Percentiles rank a stretch among this genome's conserved stretches.
Evolutionary conservation across 768 basidiomycete genomes (phyloP).

Genomic region (Termitomyces sp.): DNA sequence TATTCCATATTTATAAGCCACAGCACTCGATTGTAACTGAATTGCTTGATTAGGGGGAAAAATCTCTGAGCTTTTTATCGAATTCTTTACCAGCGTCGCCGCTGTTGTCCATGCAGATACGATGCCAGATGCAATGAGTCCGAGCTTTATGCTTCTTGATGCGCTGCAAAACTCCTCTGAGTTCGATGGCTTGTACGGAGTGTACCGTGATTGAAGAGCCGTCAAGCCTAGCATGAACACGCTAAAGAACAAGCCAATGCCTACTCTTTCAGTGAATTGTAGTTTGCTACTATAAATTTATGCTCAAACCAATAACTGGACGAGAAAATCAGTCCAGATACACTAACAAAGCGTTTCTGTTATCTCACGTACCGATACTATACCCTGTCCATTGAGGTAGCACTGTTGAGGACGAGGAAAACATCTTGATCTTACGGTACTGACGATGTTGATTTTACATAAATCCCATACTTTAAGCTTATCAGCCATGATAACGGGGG

Average conservation of each 20-base stretch:
- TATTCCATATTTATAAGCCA: conserved; percentile 82
- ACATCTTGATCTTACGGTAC: no score
- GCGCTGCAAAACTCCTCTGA: conserved; percentile 85
- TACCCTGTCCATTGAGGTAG: conserved; percentile 16
- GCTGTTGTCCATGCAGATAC: conserved; percentile 94
- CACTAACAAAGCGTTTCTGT: background rate
- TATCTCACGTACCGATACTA: conserved; percentile 18
- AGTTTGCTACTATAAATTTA: no score
- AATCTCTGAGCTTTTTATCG: background rate
- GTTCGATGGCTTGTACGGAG: conserved; percentile 69
- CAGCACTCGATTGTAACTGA: conserved; percentile 72
- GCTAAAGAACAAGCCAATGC: conserved; percentile 87
- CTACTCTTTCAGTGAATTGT: conserved; percentile 26
- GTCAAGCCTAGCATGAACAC: conserved; percentile 76
- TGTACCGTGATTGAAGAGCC: conserved; percentile 80
- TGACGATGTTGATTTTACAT: no score
- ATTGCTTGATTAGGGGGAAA: background rate
- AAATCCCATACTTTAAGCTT: no score
- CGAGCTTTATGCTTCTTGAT: conserved; percentile 82
- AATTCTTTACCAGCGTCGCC: conserved; percentile 53
- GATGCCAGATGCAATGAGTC: conserved; percentile 88
- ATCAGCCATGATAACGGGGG: no score
- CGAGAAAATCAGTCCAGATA: background rate
- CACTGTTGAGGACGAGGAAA: background rate
- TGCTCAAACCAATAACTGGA: conserved; percentile 42